Percentiles rank a stretch among this genome's conserved stretches.
Evolutionary conservation across 805 yeast genomes (phyloP).

Genomic region (Peterozyma xylosa): DNA sequence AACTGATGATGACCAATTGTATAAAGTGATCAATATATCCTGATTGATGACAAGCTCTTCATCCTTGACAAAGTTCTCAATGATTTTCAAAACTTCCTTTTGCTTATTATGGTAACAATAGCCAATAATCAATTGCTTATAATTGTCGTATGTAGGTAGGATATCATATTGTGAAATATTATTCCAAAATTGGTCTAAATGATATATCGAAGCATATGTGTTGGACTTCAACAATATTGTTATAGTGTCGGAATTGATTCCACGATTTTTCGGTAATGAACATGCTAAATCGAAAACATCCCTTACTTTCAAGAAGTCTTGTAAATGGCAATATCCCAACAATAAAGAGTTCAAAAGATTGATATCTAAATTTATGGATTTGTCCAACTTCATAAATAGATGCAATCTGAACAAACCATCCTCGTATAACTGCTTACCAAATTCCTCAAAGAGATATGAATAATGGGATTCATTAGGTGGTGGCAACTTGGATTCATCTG

Average conservation of each 20-base stretch:
- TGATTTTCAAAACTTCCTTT: slow-evolving; percentile 45
- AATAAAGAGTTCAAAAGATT: slow-evolving; percentile 53
- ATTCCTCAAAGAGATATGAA: slow-evolving; percentile 47
- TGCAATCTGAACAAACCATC: slow-evolving; percentile 64
- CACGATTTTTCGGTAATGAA: slow-evolving; percentile 40
- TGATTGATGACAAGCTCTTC: slow-evolving; percentile 33
- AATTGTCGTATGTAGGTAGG: slow-evolving; percentile 42
- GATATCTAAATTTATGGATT: slow-evolving; percentile 46
- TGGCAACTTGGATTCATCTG: slow-evolving; percentile 43
- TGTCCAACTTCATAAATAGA: slow-evolving; percentile 55
- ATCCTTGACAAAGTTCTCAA: slow-evolving; percentile 38
- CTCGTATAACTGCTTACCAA: slow-evolving; percentile 50
- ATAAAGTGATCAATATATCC: slow-evolving; percentile 38
- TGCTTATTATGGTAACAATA: slow-evolving; percentile 61
- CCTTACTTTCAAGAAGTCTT: slow-evolving; percentile 46
- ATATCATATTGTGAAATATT: slow-evolving; percentile 46
- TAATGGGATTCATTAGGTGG: slow-evolving; percentile 54
- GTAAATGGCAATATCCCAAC: slow-evolving; percentile 54
- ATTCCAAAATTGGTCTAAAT: slow-evolving; percentile 57
- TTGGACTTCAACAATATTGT: slow-evolving; percentile 60
- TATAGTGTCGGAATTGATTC: slow-evolving; percentile 56
- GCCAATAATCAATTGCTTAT: slow-evolving; percentile 57
- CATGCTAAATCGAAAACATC: slow-evolving; percentile 55
- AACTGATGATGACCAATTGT: slow-evolving; percentile 35
- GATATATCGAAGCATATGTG: slow-evolving; percentile 43